Percentiles rank a stretch among this genome's conserved stretches.
Conservation (phyloP, 345 rosid genomes). For the Citrus glauca region DNA sequence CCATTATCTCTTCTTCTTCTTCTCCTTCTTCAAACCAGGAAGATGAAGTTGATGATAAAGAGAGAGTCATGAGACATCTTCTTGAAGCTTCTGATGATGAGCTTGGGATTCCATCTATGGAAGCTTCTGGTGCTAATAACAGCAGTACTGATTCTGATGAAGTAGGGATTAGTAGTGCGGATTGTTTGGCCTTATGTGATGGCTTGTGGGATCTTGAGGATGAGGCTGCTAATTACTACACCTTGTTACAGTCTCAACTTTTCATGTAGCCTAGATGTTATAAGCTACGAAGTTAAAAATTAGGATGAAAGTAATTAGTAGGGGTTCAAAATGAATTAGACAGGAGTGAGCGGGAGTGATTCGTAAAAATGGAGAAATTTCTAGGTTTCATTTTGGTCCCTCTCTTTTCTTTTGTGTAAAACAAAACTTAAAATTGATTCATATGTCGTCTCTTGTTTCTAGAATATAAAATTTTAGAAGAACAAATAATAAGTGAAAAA, state of each 20-base stretch:
- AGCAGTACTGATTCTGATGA: constrained; percentile 15
- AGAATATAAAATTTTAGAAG: constrained; percentile 4
- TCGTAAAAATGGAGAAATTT: constrained; percentile 9
- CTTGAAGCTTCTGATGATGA: constrained; percentile 91
- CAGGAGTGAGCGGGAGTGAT: not conserved
- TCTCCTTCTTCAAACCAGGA: constrained; percentile 18
- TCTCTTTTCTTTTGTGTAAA: not conserved
- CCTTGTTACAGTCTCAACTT: constrained; percentile 59
- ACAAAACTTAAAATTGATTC: not conserved
- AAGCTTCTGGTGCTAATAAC: constrained; percentile 7
- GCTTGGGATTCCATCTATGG: constrained; percentile 70
- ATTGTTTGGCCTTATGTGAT: constrained; percentile 41
- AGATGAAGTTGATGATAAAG: constrained; percentile 35
- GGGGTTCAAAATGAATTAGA: constrained; percentile 16
- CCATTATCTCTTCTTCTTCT: constrained; percentile 1
- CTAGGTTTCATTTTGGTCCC: constrained; percentile 21
- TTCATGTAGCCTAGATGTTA: constrained; percentile 35
- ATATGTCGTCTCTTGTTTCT: not conserved
- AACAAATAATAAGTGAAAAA: not conserved
- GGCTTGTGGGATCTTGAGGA: constrained; percentile 82
- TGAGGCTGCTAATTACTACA: constrained; percentile 59
- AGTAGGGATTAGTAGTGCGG: constrained; percentile 23
- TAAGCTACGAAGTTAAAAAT: not conserved
- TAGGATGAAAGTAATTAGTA: not conserved
- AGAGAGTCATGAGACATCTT: constrained; percentile 65